Percentiles rank a stretch among this genome's conserved stretches.
Conservation (phyloP, 805 yeast genomes). For the Zygosaccharomyces kombuchaensis region DNA sequence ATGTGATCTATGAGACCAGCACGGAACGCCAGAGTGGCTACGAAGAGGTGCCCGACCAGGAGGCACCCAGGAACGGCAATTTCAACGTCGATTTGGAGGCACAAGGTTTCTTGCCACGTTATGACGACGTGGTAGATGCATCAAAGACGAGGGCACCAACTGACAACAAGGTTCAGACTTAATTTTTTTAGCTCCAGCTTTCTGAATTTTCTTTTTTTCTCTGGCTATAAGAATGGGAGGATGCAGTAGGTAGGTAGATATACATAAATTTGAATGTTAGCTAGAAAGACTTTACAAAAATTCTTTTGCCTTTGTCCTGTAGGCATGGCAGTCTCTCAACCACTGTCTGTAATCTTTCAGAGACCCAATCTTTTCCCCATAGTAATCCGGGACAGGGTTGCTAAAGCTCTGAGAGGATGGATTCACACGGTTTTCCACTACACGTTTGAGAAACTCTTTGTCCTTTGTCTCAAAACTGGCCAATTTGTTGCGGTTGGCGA, state of each 20-base stretch:
- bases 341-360: slow-evolving; percentile 86
- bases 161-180: slow-evolving; percentile 24
- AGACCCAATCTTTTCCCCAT: slow-evolving; percentile 92
- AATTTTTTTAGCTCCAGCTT: not conserved
- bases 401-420: slow-evolving; percentile 85
- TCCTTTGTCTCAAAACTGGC: slow-evolving; percentile 56
- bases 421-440: slow-evolving; percentile 79
- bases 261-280: slow-evolving; percentile 10
- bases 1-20: slow-evolving; percentile 26
- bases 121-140: slow-evolving; percentile 18
- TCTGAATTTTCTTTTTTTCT: not conserved
- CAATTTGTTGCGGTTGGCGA: slow-evolving; percentile 46
- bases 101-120: slow-evolving; percentile 15
- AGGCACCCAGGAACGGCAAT: slow-evolving; percentile 14
- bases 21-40: slow-evolving; percentile 17
- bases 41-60: slow-evolving; percentile 5
- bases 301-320: slow-evolving; percentile 73
- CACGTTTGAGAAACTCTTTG: slow-evolving; percentile 65
- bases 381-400: slow-evolving; percentile 97
- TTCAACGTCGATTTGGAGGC: slow-evolving; percentile 19
- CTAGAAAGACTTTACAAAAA: slow-evolving; percentile 44
- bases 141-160: slow-evolving; percentile 5
- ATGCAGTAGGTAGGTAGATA: not conserved
- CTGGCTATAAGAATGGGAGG: not conserved
- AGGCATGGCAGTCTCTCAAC: slow-evolving; percentile 93